Base-by-base conservation (phyloP, 768 basidiomycete genomes). In the Dacryopinax spathularia region DNA sequence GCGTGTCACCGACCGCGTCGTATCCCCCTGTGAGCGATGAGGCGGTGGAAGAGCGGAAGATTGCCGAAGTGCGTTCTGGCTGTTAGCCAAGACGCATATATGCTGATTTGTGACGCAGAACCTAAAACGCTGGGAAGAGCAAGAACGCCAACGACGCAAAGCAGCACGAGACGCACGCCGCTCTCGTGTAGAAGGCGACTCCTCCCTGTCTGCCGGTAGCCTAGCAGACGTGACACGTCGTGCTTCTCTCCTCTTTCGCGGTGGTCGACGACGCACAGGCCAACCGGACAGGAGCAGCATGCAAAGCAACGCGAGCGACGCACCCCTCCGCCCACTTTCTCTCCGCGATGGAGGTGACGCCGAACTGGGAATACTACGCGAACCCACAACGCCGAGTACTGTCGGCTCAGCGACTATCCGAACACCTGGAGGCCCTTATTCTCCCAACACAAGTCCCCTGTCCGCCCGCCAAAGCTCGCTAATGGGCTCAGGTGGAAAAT, bases 131-230 rank as follows among this genome's bases (percentile, higher is more conserved):
- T 91, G 89, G 90, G 89, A 91, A 68, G 75, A 83, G 48, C 83
- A 83, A 37, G 89, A 91, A 70, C 80, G 86, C 20, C 84, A 84
- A 68, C 81, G 87, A 64, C 81, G 89, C 75, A 90, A 85, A 73
- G 79, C 81, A 34, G 84, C 81, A 2, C 80, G 89, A 63, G 85
- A 84, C 63, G 84, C 85, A 1, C 13, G 68, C 4, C 48, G 48
- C 48, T 56, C 48, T 29, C 48, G 48, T 29, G 10, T 29, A 9
- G 48, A 29, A 6, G 25, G 48, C 9, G 48, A 56, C 31, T 29
- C 48, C 10, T 56, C 48, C 6, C 25, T 56, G 5, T 56, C 48
- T 25, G 48, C 13, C 20, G 25, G 48, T 18, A 56, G 48, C 25
- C 48, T 56, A 6, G 48, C 48, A 31, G 48, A 56, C 7, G 48